Evolutionary conservation across 805 yeast species (phyloP), one percentile per base, ranked within the genome.

Genomic region (Clavispora vitiphila): DNA sequence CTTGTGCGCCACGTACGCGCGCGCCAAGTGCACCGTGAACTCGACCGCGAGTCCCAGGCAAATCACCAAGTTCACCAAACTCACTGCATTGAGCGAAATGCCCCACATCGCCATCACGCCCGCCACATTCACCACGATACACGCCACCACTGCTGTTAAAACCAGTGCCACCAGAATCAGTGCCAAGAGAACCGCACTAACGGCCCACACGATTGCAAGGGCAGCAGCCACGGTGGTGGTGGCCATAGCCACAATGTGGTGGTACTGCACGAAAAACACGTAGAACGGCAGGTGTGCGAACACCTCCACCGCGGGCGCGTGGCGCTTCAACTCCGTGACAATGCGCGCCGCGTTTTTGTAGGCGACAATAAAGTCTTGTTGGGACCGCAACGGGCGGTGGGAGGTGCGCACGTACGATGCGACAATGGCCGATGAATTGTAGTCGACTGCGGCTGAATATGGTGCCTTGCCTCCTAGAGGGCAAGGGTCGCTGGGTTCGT

Each of bases 401-500:
- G 86, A 74, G 1, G 91, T 78, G 50, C 98, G 69, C 65, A 91
- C 88, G n/a, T 74, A 72, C 1, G 88, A 78, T 2, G 91, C 68
- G 8, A 56, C 49, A 5, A 88, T 72, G 2, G 51, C 47, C 1
- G 60, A 60, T 0, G 61, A 50, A 1, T 65, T 63, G 23, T 64
- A 63, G 42, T 71, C 69, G 21, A 71, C 64, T 1, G 72, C 64
- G 5, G 70, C 62, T 1, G 85, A 72, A 57, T 91, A 91, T 0
- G 97, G 96, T 0, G 97, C 97, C 55, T 86, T 85, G 2, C 99
- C 99, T 3, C 96, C 98, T 21, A 91, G 66, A 1, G 98, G 96
- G 61, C 99, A 91, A 2, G 91, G 87, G 54, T 86, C 93, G 43
- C 95, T 85, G 2, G 80, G 80, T 20, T 87, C 86, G 30, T 78